Conservation (phyloP, 2,329 filamentous ascomycete genomes). For the Colletotrichum sp. region DNA sequence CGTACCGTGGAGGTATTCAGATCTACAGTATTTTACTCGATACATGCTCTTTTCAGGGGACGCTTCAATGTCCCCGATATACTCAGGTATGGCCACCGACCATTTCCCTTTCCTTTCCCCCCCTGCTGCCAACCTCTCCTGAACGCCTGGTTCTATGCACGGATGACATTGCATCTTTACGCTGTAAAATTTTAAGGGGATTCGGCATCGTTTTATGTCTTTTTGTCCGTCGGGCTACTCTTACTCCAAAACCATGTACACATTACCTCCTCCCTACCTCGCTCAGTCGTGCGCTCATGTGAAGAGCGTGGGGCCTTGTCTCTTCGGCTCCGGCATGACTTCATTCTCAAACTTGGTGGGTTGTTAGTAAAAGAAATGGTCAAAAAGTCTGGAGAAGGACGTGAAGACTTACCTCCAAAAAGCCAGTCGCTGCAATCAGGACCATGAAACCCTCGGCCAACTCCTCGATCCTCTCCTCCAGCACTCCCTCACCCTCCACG, state of each 20-base stretch:
- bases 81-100: background rate
- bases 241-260: background rate
- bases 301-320: constrained; percentile 40
- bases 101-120: background rate
- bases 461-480: constrained; percentile 72
- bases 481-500: constrained; percentile 40
- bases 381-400: background rate
- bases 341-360: constrained; percentile 45
- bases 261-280: background rate
- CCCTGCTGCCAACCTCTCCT: background rate
- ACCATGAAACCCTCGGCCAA: constrained; percentile 86
- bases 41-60: background rate
- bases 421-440: constrained; percentile 81
- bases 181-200: background rate
- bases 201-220: background rate
- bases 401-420: constrained; percentile 74
- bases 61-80: background rate
- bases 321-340: constrained; percentile 34
- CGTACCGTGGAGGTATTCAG: background rate
- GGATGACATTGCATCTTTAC: background rate
- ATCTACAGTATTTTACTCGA: background rate
- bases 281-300: constrained; percentile 32
- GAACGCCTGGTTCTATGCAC: constrained; percentile 22
- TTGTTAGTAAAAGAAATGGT: background rate
- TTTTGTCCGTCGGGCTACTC: background rate